phyloP scores from a whole-genome alignment of 768 basidiomycete species.

The Pisolithus microcarpus region DNA sequence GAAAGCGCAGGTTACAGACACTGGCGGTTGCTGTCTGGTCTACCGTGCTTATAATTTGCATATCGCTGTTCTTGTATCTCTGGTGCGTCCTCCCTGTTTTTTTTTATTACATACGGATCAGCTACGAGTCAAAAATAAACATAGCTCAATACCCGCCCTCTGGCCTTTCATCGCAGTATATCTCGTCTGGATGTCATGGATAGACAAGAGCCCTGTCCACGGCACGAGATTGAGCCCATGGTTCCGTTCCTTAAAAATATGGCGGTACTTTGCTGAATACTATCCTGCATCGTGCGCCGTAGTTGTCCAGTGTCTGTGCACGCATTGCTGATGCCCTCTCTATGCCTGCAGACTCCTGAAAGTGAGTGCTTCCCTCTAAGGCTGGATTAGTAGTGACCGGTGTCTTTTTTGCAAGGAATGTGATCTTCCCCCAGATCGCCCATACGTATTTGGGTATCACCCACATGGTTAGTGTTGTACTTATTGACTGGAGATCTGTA shows the following conservation, averaged over 20 bases:
- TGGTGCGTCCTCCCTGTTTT: conserved; percentile 46
- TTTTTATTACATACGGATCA: neutral
- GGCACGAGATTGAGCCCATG: conserved; percentile 68
- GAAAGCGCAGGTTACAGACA: conserved; percentile 82
- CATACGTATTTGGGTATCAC: conserved; percentile 97
- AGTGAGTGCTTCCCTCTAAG: conserved; percentile 22
- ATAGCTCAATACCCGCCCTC: conserved; percentile 77
- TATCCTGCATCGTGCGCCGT: conserved; percentile 79
- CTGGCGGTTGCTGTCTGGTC: conserved; percentile 86
- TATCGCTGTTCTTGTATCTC: conserved; percentile 67
- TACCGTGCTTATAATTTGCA: conserved; percentile 62
- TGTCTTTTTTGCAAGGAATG: conserved; percentile 45
- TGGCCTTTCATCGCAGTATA: conserved; percentile 85
- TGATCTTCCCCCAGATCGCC: conserved; percentile 83
- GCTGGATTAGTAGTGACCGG: neutral
- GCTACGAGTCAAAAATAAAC: neutral
- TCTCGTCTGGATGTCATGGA: conserved; percentile 64
- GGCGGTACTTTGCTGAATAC: conserved; percentile 89
- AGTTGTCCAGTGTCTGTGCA: conserved; percentile 25
- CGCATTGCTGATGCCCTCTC: neutral
- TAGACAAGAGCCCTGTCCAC: conserved; percentile 70
- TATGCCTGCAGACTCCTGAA: conserved; percentile 19
- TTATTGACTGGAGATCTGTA: neutral
- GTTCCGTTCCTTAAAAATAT: conserved; percentile 64
- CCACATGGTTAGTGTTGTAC: conserved; percentile 67